Conservation (phyloP, 106 monocot genomes). For the Dendrobium officinale region DNA sequence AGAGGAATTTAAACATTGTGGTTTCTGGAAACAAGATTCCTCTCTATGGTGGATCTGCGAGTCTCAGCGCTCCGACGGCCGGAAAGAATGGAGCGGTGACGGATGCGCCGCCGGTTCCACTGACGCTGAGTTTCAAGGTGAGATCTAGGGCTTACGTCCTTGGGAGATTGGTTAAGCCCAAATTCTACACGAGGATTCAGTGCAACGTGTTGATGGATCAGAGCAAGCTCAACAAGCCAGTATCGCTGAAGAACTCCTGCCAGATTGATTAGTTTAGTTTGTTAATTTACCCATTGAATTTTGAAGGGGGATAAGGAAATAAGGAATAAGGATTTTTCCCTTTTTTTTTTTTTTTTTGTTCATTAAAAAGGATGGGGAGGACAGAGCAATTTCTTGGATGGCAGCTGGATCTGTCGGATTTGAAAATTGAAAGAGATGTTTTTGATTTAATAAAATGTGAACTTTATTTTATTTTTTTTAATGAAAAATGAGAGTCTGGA, state of each 20-base stretch:
- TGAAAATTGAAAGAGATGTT: too few relatives aligned
- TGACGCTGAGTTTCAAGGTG: conserved; percentile 47
- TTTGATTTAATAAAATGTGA: too few relatives aligned
- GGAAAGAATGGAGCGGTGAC: conserved; percentile 5
- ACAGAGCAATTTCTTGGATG: too few relatives aligned
- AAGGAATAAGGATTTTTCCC: too few relatives aligned
- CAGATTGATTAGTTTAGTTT: background rate
- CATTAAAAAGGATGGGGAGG: too few relatives aligned
- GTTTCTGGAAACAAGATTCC: conserved; percentile 58
- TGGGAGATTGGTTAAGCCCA: conserved; percentile 72
- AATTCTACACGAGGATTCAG: conserved; percentile 43
- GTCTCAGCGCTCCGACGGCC: conserved; percentile 18
- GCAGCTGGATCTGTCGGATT: too few relatives aligned
- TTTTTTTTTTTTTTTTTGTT: too few relatives aligned
- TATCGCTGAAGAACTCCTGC: conserved; percentile 33
- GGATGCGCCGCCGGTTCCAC: conserved; percentile 19
- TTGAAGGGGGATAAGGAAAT: too few relatives aligned
- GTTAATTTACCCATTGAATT: background rate
- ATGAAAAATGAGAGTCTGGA: too few relatives aligned
- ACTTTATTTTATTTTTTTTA: too few relatives aligned
- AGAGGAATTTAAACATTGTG: conserved; percentile 47
- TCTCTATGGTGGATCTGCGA: conserved; percentile 59
- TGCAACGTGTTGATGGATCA: conserved; percentile 42
- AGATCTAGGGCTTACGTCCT: conserved; percentile 75
- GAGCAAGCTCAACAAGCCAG: conserved; percentile 28